phyloP scores from a whole-genome alignment of 352 stramenopile genomes.

The Lagenidium giganteum region DNA sequence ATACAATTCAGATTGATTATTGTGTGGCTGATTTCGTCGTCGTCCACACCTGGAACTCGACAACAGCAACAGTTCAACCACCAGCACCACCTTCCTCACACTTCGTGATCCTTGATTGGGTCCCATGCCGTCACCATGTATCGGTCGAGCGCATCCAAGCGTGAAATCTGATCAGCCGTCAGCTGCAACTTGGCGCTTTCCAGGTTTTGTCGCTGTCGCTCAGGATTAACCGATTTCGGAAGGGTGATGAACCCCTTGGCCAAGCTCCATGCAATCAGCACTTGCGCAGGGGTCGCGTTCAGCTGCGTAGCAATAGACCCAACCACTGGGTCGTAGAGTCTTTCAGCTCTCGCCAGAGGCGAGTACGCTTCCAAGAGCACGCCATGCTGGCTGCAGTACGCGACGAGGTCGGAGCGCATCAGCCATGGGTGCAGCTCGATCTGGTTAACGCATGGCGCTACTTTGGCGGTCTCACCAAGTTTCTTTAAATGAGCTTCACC shows the following conservation, averaged over 20 bases:
- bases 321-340: slow-evolving; percentile 19
- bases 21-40: slow-evolving; percentile 2
- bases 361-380: slow-evolving; percentile 30
- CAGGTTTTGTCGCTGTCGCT: slow-evolving; percentile 18
- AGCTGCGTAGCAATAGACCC: slow-evolving; percentile 13
- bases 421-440: slow-evolving; percentile 48
- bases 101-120: slow-evolving; percentile 1
- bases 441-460: slow-evolving; percentile 49
- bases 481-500: slow-evolving; percentile 58
- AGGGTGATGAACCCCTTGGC: slow-evolving; percentile 21
- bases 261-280: slow-evolving; percentile 29
- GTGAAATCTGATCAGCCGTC: not conserved
- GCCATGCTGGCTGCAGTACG: slow-evolving; percentile 22
- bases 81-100: too few species aligned
- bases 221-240: slow-evolving; percentile 16
- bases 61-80: not conserved
- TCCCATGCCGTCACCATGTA: slow-evolving; percentile 2
- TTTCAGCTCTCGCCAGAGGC: slow-evolving; percentile 17
- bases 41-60: not conserved
- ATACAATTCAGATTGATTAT: too few species aligned
- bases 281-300: slow-evolving; percentile 20
- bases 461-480: slow-evolving; percentile 26
- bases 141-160: slow-evolving; percentile 1
- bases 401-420: slow-evolving; percentile 28
- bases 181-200: slow-evolving; percentile 7